These are phyloP conservation scores for Ganoderma boninense DNA, from an alignment of 1,284 basidiomycete genomes.

Conservation along the genomic window DNA sequence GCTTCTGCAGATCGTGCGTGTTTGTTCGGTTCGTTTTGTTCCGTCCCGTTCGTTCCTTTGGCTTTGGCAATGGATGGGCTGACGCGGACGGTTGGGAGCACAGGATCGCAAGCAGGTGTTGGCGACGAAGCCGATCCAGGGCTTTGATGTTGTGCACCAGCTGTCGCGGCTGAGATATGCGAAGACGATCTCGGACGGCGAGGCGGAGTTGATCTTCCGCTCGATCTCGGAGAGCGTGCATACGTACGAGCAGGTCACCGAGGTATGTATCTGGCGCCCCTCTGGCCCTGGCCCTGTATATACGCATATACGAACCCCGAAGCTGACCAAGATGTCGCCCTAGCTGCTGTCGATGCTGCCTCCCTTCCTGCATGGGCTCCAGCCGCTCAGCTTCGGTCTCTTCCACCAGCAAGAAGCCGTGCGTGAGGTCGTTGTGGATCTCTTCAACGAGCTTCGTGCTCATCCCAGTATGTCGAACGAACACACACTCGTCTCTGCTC, in stretches of 20 bases:
- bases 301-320: too few relatives aligned
- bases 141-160: slow-evolving; percentile 80
- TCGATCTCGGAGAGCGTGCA: slow-evolving; percentile 74
- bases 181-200: slow-evolving; percentile 65
- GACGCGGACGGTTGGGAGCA: slow-evolving; percentile 38
- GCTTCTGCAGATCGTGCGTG: slow-evolving; percentile 62
- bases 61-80: too few relatives aligned
- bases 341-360: slow-evolving; percentile 85
- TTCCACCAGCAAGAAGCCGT: slow-evolving; percentile 86
- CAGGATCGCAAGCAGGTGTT: slow-evolving; percentile 65
- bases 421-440: slow-evolving; percentile 82
- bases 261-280: slow-evolving; percentile 59
- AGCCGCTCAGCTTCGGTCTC: slow-evolving; percentile 88
- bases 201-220: slow-evolving; percentile 81
- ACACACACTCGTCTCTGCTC: slow-evolving; percentile 3
- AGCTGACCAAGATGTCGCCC: slow-evolving; percentile 3
- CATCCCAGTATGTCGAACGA: slow-evolving; percentile 68
- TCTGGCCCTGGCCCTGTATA: too few relatives aligned
- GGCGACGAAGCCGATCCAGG: slow-evolving; percentile 58
- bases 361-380: slow-evolving; percentile 83
- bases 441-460: slow-evolving; percentile 81
- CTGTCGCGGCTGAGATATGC: slow-evolving; percentile 71
- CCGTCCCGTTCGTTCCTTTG: too few relatives aligned
- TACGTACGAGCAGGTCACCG: slow-evolving; percentile 88
- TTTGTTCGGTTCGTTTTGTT: background rate